Conservation (phyloP, 2,329 filamentous ascomycete genomes). For the Coniella vitis region DNA sequence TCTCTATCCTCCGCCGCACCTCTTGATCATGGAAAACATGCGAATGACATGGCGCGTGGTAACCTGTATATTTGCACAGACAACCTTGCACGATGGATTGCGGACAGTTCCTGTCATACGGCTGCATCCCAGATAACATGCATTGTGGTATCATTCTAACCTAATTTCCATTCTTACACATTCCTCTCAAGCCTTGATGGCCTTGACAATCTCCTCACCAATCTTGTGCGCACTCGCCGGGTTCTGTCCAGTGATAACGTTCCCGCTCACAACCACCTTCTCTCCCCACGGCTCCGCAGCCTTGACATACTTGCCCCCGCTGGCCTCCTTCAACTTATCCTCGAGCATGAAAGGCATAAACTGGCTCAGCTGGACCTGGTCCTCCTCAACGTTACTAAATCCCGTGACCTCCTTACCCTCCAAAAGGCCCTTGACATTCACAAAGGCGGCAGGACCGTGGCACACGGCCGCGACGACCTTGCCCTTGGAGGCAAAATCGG, state of each 20-base stretch:
- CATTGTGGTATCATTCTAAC: background rate
- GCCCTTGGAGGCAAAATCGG: slow-evolving; percentile 53
- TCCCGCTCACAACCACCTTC: slow-evolving; percentile 44
- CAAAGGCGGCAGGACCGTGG: slow-evolving; percentile 59
- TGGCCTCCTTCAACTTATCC: slow-evolving; percentile 42
- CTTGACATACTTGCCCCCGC: slow-evolving; percentile 50
- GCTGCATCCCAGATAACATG: background rate
- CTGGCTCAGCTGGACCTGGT: slow-evolving; percentile 30
- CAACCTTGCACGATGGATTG: no score
- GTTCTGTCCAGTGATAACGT: slow-evolving; percentile 53
- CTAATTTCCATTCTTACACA: background rate
- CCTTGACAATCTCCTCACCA: slow-evolving; percentile 45
- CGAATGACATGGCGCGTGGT: no score
- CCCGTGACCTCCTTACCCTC: slow-evolving; percentile 52
- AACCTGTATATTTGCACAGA: no score
- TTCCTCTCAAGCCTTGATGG: slow-evolving; percentile 23
- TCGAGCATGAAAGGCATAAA: slow-evolving; percentile 55
- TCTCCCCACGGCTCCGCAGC: slow-evolving; percentile 42
- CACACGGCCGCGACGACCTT: slow-evolving; percentile 63
- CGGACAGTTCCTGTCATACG: no score
- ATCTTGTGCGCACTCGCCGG: slow-evolving; percentile 44
- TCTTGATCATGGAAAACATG: no score
- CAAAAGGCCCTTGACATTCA: slow-evolving; percentile 51
- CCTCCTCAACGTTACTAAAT: slow-evolving; percentile 52
- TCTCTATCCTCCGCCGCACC: no score